These are phyloP conservation scores for Akebia trifoliata DNA, from an alignment of 164 flowering plant species.

Conservation along the genomic window DNA sequence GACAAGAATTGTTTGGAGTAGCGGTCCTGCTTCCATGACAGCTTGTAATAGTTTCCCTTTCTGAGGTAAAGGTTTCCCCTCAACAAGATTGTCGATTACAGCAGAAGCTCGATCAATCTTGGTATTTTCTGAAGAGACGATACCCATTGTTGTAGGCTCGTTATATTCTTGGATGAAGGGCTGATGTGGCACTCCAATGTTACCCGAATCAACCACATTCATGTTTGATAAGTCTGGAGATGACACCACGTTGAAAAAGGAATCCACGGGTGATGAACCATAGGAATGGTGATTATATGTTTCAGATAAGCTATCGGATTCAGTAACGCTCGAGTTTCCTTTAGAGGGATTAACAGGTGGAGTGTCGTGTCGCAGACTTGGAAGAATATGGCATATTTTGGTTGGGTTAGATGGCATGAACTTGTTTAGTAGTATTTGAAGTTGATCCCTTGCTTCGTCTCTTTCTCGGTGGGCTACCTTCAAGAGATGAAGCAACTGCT, in stretches of 20 bases:
- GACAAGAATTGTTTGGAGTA: slow-evolving; percentile 67
- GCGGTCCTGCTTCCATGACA: slow-evolving; percentile 74
- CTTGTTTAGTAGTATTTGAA: slow-evolving; percentile 40
- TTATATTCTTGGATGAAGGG: slow-evolving; percentile 18
- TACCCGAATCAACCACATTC: slow-evolving; percentile 23
- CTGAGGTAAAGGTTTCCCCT: slow-evolving; percentile 52
- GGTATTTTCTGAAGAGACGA: too few relatives aligned
- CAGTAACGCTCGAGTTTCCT: slow-evolving; percentile 60
- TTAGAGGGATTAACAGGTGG: slow-evolving; percentile 23
- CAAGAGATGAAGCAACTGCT: slow-evolving; percentile 38
- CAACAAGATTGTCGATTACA: slow-evolving; percentile 38
- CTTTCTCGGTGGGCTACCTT: slow-evolving; percentile 51
- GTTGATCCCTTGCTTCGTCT: slow-evolving; percentile 62
- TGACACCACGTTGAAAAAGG: slow-evolving; percentile 44
- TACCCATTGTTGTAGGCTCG: slow-evolving; percentile 1
- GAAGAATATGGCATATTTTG: slow-evolving; percentile 10
- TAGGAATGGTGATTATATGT: slow-evolving; percentile 40
- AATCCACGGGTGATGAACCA: slow-evolving; percentile 49
- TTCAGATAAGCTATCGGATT: slow-evolving; percentile 57
- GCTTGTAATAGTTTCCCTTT: slow-evolving; percentile 66
- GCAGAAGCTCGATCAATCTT: slow-evolving; percentile 28
- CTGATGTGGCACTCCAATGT: slow-evolving; percentile 10
- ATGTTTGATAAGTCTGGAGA: slow-evolving; percentile 49
- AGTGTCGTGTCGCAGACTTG: slow-evolving; percentile 22
- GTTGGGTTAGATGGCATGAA: slow-evolving; percentile 20